Evolutionary conservation across 768 basidiomycete species (phyloP).

Genomic region (Mycena filopes): DNA sequence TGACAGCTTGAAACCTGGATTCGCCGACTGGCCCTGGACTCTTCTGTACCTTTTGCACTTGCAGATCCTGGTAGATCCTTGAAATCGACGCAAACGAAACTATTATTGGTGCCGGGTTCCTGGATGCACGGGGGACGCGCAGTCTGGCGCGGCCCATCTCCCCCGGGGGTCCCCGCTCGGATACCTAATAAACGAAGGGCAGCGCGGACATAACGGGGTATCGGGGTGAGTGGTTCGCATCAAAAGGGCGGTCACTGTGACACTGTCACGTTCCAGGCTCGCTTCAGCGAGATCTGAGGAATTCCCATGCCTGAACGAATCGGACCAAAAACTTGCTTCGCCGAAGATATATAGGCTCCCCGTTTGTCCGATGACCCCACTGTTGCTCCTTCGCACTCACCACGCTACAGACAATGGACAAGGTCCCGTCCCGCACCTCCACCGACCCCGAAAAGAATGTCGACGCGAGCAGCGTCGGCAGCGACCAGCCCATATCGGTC

Average conservation of each 20-base stretch:
- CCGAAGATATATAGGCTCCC: conserved; percentile 11
- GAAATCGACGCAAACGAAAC: too few relatives aligned
- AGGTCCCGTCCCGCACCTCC: conserved; percentile 35
- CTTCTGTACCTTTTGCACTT: background rate
- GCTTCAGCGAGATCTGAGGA: background rate
- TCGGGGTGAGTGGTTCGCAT: background rate
- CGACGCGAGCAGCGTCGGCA: conserved; percentile 38
- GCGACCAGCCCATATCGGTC: conserved; percentile 33
- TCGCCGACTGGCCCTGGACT: background rate
- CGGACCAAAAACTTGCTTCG: conserved; percentile 14
- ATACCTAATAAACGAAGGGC: too few relatives aligned
- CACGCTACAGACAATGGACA: conserved; percentile 34
- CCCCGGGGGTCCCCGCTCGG: too few relatives aligned
- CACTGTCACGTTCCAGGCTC: conserved; percentile 8
- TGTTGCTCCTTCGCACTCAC: conserved; percentile 11
- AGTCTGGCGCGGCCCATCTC: too few relatives aligned
- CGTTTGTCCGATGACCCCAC: conserved; percentile 7
- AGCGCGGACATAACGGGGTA: background rate
- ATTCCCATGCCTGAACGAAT: conserved; percentile 3
- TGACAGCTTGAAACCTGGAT: too few relatives aligned
- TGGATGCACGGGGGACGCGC: too few relatives aligned
- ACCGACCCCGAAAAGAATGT: conserved; percentile 45
- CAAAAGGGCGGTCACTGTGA: background rate
- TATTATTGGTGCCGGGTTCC: too few relatives aligned
- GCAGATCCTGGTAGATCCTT: too few relatives aligned